phyloP scores from a whole-genome alignment of 306 rosid genomes.

The Senna tora region DNA sequence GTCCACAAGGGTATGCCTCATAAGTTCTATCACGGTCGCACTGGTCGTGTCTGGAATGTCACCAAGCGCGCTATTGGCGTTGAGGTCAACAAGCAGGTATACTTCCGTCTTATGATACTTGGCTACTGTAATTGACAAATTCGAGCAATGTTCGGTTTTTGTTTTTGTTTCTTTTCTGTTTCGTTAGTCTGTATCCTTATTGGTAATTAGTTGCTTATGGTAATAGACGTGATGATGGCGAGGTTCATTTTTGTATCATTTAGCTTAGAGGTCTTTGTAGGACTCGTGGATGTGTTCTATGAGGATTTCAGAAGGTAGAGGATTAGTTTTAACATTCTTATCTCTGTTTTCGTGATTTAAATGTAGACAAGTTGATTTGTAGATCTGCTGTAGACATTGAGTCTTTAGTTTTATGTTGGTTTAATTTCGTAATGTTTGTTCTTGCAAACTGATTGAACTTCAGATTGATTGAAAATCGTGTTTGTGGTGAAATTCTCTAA shows the following conservation, averaged over 20 bases:
- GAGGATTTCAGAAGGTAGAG: background rate
- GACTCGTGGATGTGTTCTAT: background rate
- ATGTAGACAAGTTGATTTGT: background rate
- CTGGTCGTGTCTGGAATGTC: slow-evolving; percentile 93
- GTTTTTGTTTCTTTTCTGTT: background rate
- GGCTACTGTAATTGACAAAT: background rate
- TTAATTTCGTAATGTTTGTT: background rate
- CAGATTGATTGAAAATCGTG: background rate
- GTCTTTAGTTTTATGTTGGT: background rate
- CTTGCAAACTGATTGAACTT: background rate
- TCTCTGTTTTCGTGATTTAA: background rate
- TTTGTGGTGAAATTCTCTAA: background rate
- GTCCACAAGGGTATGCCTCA: slow-evolving; percentile 98
- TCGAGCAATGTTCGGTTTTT: background rate
- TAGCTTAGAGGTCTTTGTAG: background rate
- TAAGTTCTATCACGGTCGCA: slow-evolving; percentile 96
- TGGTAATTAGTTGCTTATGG: background rate
- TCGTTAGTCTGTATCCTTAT: background rate
- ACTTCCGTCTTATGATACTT: background rate
- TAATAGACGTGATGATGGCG: background rate
- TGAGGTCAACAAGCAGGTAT: slow-evolving; percentile 91
- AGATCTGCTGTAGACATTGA: background rate
- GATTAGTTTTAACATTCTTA: background rate
- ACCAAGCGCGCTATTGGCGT: slow-evolving; percentile 97
- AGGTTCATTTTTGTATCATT: background rate